Conservation (phyloP, 345 rosid genomes). For the Lepidium africanum region DNA sequence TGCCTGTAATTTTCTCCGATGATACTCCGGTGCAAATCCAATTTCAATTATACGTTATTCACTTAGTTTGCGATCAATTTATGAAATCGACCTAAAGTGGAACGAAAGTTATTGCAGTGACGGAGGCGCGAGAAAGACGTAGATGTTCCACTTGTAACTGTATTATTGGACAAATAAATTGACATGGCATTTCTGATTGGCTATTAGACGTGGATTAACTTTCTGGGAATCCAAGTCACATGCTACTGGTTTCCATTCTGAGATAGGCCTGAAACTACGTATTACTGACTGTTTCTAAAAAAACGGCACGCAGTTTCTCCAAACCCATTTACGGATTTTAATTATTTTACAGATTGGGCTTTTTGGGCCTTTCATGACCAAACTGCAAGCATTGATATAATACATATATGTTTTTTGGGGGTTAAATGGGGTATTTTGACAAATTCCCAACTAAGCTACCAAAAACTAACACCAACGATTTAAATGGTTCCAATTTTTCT, state of each 20-base stretch:
- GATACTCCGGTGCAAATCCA: background rate
- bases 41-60: background rate
- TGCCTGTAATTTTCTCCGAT: constrained; percentile 3
- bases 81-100: constrained; percentile 8
- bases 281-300: background rate
- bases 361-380: background rate
- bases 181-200: constrained; percentile 36
- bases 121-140: constrained; percentile 41
- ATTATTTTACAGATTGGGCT: background rate
- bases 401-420: background rate
- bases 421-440: too few relatives aligned
- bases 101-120: constrained; percentile 4
- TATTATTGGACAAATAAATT: constrained; percentile 25
- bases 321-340: background rate
- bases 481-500: too few relatives aligned
- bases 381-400: background rate
- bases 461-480: too few relatives aligned
- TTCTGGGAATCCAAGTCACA: constrained; percentile 8
- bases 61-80: constrained; percentile 6
- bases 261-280: background rate
- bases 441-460: too few relatives aligned
- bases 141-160: constrained; percentile 33
- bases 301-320: background rate
- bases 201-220: constrained; percentile 10
- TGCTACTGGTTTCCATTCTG: background rate